Base-by-base conservation (phyloP, 2,329 filamentous ascomycete species). In the Claviceps pusilla region DNA sequence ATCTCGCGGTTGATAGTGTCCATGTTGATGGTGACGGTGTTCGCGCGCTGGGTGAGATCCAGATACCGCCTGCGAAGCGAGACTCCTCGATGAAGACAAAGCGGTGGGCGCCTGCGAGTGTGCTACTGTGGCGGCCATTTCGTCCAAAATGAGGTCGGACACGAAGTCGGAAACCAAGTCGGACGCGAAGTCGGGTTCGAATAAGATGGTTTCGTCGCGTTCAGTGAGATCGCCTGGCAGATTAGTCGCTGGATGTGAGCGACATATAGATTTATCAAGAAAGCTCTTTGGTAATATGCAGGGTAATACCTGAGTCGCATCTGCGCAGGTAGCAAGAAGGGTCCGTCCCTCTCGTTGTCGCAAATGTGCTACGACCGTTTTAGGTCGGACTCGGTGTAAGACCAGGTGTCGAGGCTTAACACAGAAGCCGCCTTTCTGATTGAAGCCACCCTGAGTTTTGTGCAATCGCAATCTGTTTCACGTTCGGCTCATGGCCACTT, bases 61-160 rank as follows among this genome's bases (percentile, higher is more conserved):
- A 48, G 57, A 51, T 33, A 57, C 51, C 10, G 56, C 47, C 24
- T 57, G 46, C 43, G 57, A 52, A 41, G 59, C 50, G 52, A 57
- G 57, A 54, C 51, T 29, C 28, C 43, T 56, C 31, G 59, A 55
- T 14, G 58, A 53, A n/a, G 55, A 42, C 24, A 57, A 42, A n/a
- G 45, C 57, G 47, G 51, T 55, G 48, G 56, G 58, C 46, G 63
- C 58, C 55, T 66, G 66, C 54, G 63, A 63, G 39, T 65, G 64
- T 48, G 63, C 65, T 55, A 67, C 65, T 19, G 64, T 66, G 54
- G 64, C 65, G 39, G 65, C 64, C 64, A 67, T 67, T 33, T 51
- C 14, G 39, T n/a, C 29, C 16, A n/a, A 31, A 35, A 33, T 12
- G 6, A 31, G 31, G n/a, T 48, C 9, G 42, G 14, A n/a, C 7